Conservation (phyloP, 257 asterid species). For the Salvia hispanica region DNA sequence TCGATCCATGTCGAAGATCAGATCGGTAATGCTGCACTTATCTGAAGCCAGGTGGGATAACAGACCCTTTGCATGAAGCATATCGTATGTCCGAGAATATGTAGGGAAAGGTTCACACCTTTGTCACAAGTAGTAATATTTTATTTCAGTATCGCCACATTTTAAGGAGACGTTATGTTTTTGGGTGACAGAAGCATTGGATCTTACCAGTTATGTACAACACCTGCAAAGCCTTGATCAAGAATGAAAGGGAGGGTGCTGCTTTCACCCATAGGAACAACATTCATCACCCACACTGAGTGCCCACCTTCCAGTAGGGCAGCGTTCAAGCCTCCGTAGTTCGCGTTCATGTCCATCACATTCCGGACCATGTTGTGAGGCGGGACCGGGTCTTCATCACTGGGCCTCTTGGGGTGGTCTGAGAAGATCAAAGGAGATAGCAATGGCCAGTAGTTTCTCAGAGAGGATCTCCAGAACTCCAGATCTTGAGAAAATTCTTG, state of each 20-base stretch:
- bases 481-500: conserved; percentile 72
- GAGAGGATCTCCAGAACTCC: conserved; percentile 70
- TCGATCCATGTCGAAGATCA: conserved; percentile 86
- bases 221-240: conserved; percentile 75
- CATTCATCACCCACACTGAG: conserved; percentile 92
- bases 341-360: conserved; percentile 51
- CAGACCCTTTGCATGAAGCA: conserved; percentile 79
- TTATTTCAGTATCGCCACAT: background rate
- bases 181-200: conserved; percentile 7
- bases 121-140: conserved; percentile 27
- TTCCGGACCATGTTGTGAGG: conserved; percentile 76
- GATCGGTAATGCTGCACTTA: conserved; percentile 55
- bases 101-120: conserved; percentile 97
- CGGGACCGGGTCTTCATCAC: conserved; percentile 91
- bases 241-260: conserved; percentile 76
- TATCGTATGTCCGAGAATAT: conserved; percentile 89
- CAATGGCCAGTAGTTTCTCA: conserved; percentile 86
- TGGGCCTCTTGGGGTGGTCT: conserved; percentile 96
- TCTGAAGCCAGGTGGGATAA: conserved; percentile 56
- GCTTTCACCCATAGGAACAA: conserved; percentile 66
- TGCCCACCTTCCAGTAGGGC: conserved; percentile 71
- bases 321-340: conserved; percentile 75
- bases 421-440: conserved; percentile 94
- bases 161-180: background rate
- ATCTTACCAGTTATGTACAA: conserved; percentile 79